Evolutionary conservation across 495 filamentous ascomycete species (phyloP).

Genomic region (Aspergillus sclerotiicarbonarius): DNA sequence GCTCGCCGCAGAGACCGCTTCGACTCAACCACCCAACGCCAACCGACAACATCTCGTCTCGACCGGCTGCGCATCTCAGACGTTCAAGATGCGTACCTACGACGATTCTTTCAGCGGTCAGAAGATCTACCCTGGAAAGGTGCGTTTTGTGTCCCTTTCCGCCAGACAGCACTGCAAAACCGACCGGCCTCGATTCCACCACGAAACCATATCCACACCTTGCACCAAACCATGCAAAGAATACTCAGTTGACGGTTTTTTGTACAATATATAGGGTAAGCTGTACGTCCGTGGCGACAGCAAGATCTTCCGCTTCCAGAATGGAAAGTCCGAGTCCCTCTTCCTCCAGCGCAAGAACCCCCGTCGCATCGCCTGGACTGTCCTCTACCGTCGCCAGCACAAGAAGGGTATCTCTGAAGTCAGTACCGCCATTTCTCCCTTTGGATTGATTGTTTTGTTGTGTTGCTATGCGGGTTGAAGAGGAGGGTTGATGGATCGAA

Average conservation of each 20-base stretch:
- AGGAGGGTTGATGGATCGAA: slow-evolving; percentile 4
- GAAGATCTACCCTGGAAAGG: slow-evolving; percentile 99
- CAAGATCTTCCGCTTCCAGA: slow-evolving; percentile 99
- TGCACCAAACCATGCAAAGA: background rate
- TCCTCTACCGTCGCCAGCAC: slow-evolving; percentile 96
- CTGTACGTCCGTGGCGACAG: slow-evolving; percentile 98
- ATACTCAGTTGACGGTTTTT: slow-evolving; percentile 22
- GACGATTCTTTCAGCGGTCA: slow-evolving; percentile 96
- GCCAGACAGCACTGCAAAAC: background rate
- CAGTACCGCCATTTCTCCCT: slow-evolving; percentile 43
- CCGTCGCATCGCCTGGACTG: slow-evolving; percentile 97
- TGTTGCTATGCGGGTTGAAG: background rate
- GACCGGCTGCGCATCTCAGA: slow-evolving; percentile 48
- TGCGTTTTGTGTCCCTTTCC: slow-evolving; percentile 51
- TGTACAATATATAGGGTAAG: slow-evolving; percentile 70
- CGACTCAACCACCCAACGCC: slow-evolving; percentile 52
- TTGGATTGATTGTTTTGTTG: slow-evolving; percentile 23
- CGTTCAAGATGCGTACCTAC: slow-evolving; percentile 93
- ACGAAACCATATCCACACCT: background rate
- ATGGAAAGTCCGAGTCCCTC: slow-evolving; percentile 98
- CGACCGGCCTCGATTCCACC: background rate
- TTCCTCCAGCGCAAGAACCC: slow-evolving; percentile 99
- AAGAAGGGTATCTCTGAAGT: slow-evolving; percentile 99
- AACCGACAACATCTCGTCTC: slow-evolving; percentile 38
- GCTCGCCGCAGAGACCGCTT: slow-evolving; percentile 43